Percentiles rank a stretch among this genome's conserved stretches.
These are phyloP conservation scores for Penicillium atrosanguineum DNA, from an alignment of 495 filamentous ascomycete species.

Conservation along the genomic window DNA sequence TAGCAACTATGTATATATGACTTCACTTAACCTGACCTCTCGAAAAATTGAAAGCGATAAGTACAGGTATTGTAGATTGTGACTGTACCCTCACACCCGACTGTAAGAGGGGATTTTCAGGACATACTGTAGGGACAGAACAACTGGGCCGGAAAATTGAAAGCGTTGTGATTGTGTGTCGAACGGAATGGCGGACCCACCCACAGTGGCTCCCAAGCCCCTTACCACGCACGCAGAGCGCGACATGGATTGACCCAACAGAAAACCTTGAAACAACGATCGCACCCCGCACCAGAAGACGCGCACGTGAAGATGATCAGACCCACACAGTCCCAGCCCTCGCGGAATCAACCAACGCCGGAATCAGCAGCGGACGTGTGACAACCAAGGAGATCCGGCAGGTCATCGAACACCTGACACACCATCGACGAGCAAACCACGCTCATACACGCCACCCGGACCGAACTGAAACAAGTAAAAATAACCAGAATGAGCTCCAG, in stretches of 20 bases:
- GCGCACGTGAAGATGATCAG: conserved; percentile 3
- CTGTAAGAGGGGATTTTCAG: too few relatives aligned
- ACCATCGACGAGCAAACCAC: conserved; percentile 15
- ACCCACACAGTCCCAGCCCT: background rate
- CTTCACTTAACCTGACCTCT: too few relatives aligned
- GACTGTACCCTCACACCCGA: too few relatives aligned
- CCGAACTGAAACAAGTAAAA: conserved; percentile 20
- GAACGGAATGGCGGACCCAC: background rate
- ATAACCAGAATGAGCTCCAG: conserved; percentile 16
- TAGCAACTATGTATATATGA: too few relatives aligned
- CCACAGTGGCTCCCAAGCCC: background rate
- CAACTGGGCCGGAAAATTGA: too few relatives aligned
- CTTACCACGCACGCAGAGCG: background rate
- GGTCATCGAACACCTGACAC: background rate
- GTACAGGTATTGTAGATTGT: too few relatives aligned
- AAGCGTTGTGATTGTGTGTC: too few relatives aligned
- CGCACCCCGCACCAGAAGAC: conserved; percentile 1
- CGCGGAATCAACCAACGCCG: background rate
- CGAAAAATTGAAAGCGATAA: too few relatives aligned
- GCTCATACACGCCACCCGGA: conserved; percentile 8
- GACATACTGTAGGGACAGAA: too few relatives aligned
- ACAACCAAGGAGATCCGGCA: background rate
- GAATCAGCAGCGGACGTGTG: conserved; percentile 1
- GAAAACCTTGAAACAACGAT: conserved; percentile 4
- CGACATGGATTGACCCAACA: background rate